Conservation (phyloP, 768 basidiomycete genomes). For the Boletus reticuloceps region DNA sequence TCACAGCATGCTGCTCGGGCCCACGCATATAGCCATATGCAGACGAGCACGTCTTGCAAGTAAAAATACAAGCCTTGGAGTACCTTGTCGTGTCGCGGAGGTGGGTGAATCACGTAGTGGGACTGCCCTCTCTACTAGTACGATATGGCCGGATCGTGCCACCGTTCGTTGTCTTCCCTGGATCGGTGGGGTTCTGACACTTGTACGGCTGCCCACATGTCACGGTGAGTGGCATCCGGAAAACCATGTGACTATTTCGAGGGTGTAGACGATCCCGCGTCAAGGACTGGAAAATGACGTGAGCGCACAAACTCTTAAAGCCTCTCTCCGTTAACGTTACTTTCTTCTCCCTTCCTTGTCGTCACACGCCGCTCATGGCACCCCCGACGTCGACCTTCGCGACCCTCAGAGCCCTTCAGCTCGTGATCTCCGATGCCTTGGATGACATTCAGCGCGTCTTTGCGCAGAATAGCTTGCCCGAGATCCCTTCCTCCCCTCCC, state of each 20-base stretch:
- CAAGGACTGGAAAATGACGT: slow-evolving; percentile 3
- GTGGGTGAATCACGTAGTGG: no score
- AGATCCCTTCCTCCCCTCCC: slow-evolving; percentile 11
- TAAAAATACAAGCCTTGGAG: no score
- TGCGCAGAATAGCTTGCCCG: slow-evolving; percentile 19
- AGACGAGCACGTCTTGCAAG: background rate
- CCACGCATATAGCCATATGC: slow-evolving; percentile 7
- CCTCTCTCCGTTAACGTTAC: background rate
- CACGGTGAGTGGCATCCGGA: slow-evolving; percentile 8
- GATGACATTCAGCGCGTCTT: slow-evolving; percentile 67
- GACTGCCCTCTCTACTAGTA: background rate
- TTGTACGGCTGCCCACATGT: background rate
- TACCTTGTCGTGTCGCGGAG: no score
- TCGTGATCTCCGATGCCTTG: slow-evolving; percentile 65
- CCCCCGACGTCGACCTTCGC: slow-evolving; percentile 55
- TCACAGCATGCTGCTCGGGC: background rate
- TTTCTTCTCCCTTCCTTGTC: slow-evolving; percentile 5
- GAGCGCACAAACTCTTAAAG: slow-evolving; percentile 12
- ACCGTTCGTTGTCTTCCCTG: slow-evolving; percentile 14
- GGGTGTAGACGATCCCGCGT: background rate
- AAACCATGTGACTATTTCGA: slow-evolving; percentile 17
- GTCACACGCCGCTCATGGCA: slow-evolving; percentile 20
- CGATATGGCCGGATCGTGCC: slow-evolving; percentile 1
- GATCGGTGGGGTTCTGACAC: slow-evolving; percentile 15
- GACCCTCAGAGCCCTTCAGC: slow-evolving; percentile 59